These are phyloP conservation scores for Phaseolus coccineus DNA, from an alignment of 331 rosid species.

Conservation along the genomic window DNA sequence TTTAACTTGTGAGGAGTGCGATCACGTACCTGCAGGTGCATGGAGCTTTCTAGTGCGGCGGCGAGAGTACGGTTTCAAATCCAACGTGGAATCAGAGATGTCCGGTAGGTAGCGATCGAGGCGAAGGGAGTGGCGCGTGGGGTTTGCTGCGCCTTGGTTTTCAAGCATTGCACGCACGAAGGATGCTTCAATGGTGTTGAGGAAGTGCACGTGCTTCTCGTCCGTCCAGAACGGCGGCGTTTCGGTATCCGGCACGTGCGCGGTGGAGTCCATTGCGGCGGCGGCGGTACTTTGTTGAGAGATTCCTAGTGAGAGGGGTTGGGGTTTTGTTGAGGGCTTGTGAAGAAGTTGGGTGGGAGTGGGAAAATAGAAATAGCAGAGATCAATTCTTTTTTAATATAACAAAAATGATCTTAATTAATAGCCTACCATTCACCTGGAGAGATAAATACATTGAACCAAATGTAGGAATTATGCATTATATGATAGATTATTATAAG, in stretches of 20 bases:
- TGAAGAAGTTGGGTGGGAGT: not conserved
- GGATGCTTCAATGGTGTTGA: slow-evolving; percentile 78
- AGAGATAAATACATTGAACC: too few relatives aligned
- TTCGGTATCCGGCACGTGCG: slow-evolving; percentile 18
- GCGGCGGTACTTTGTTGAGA: not conserved
- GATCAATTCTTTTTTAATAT: too few relatives aligned
- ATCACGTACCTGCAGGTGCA: slow-evolving; percentile 54
- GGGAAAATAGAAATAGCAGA: not conserved
- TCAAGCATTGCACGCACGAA: slow-evolving; percentile 74
- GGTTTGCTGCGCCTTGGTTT: slow-evolving; percentile 6
- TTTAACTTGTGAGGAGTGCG: not conserved
- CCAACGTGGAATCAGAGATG: slow-evolving; percentile 72
- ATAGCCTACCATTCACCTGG: too few relatives aligned
- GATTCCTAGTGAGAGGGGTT: not conserved
- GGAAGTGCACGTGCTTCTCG: slow-evolving; percentile 73
- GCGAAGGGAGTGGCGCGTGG: slow-evolving; percentile 38
- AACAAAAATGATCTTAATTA: too few relatives aligned
- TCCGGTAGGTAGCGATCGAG: slow-evolving; percentile 74
- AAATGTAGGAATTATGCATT: too few relatives aligned
- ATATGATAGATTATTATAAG: too few relatives aligned
- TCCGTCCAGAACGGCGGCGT: slow-evolving; percentile 69
- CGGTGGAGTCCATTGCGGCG: not conserved
- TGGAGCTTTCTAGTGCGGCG: slow-evolving; percentile 40
- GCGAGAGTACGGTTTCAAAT: slow-evolving; percentile 47
- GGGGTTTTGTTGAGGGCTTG: not conserved